Conservation (phyloP, 352 stramenopile species). For the Achlya hypogyna region DNA sequence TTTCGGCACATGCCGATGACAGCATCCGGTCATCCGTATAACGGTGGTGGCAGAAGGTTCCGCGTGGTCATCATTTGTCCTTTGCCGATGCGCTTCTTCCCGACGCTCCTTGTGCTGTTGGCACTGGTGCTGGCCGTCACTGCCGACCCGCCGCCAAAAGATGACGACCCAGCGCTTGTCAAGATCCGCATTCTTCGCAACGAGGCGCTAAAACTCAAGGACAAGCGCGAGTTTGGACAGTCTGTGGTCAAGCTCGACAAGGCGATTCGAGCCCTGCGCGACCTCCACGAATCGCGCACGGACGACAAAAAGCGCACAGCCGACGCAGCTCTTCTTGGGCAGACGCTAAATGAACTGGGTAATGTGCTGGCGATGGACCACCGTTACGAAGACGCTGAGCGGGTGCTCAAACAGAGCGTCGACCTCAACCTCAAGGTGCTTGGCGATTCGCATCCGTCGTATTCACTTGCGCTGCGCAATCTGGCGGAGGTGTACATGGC, state of each 20-base stretch:
- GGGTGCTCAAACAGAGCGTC: constrained; percentile 66
- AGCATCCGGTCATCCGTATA: not conserved
- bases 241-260: constrained; percentile 54
- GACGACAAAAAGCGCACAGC: constrained; percentile 46
- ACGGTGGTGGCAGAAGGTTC: not conserved
- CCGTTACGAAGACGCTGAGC: constrained; percentile 63
- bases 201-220: constrained; percentile 63
- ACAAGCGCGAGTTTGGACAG: constrained; percentile 38
- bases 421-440: constrained; percentile 68
- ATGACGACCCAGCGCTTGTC: constrained; percentile 56
- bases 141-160: constrained; percentile 16
- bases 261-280: constrained; percentile 55
- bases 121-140: not conserved
- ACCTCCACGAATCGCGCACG: constrained; percentile 37
- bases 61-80: not conserved
- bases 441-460: constrained; percentile 67
- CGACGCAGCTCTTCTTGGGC: constrained; percentile 64
- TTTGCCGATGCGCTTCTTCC: constrained; percentile 12
- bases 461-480: constrained; percentile 60
- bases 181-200: constrained; percentile 63
- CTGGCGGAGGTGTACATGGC: constrained; percentile 74
- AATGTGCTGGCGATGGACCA: constrained; percentile 61
- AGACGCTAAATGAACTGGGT: constrained; percentile 75
- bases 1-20: not conserved
- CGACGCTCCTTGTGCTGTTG: not conserved